Percentiles rank a stretch among this genome's conserved stretches.
Conservation (phyloP, 75 land plant species). For the Cunninghamia lanceolata region DNA sequence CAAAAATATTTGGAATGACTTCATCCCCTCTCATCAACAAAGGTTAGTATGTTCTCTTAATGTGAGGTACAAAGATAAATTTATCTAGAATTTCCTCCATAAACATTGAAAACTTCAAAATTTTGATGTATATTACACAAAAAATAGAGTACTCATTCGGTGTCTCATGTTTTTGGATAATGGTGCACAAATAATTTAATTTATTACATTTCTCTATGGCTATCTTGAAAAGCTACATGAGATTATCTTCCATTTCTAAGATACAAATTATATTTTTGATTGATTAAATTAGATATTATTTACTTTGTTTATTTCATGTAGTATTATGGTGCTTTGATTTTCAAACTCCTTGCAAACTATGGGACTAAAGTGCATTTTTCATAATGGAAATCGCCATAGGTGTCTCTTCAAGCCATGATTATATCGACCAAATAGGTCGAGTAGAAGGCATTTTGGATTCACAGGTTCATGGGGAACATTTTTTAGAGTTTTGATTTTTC, state of each 20-base stretch:
- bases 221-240: neutral
- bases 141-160: neutral
- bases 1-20: slow-evolving; percentile 83
- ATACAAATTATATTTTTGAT: neutral
- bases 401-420: slow-evolving; percentile 48
- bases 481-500: neutral
- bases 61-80: neutral
- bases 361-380: neutral
- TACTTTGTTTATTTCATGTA: neutral
- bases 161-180: neutral
- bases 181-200: neutral
- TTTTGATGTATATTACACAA: no score
- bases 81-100: neutral
- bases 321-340: neutral
- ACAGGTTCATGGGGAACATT: slow-evolving; percentile 21
- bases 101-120: neutral
- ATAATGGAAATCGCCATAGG: slow-evolving; percentile 21
- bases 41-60: slow-evolving; percentile 34
- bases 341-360: neutral
- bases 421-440: slow-evolving; percentile 50
- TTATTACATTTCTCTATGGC: neutral
- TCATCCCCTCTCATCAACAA: slow-evolving; percentile 70
- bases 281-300: no score
- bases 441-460: slow-evolving; percentile 62
- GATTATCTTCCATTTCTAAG: neutral